These are phyloP conservation scores for Xylaria sp. DNA, from an alignment of 2,329 filamentous ascomycete genomes.

Conservation along the genomic window DNA sequence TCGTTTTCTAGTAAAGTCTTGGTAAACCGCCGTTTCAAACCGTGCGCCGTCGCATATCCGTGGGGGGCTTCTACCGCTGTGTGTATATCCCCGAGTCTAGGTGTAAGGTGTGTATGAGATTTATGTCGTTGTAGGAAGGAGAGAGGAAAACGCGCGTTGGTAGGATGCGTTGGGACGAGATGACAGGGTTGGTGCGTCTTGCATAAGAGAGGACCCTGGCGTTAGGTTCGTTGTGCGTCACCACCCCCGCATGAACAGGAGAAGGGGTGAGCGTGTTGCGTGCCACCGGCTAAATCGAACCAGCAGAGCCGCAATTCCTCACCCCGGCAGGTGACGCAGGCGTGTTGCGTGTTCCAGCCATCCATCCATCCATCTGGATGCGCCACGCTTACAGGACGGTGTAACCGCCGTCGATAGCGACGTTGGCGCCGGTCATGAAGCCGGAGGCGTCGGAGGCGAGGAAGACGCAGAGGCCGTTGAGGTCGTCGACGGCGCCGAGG, in stretches of 20 bases:
- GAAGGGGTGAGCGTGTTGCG: not conserved
- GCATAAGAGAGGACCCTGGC: not conserved
- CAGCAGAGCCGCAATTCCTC: constrained; percentile 4
- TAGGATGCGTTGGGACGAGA: not conserved
- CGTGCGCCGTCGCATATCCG: constrained; percentile 28
- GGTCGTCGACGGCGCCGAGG: constrained; percentile 77
- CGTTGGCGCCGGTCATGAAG: constrained; percentile 83
- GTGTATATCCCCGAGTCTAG: not conserved
- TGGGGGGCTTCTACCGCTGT: constrained; percentile 2
- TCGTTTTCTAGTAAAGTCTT: not conserved
- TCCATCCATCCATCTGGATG: no score
- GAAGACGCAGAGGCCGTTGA: constrained; percentile 82
- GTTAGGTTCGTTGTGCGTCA: no score
- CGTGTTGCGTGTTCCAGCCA: not conserved
- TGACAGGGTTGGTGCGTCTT: not conserved
- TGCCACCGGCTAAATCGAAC: constrained; percentile 2
- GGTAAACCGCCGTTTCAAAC: constrained; percentile 17
- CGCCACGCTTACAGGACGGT: constrained; percentile 63
- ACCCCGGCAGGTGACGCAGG: not conserved
- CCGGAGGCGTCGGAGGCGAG: constrained; percentile 76
- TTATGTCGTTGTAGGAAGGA: not conserved
- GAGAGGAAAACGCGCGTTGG: not conserved
- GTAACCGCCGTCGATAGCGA: constrained; percentile 77
- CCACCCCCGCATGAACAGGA: constrained; percentile 1
- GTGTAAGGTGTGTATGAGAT: not conserved